Evolutionary conservation across 495 filamentous ascomycete genomes (phyloP).

Genomic region (Penicillium robsamsonii): DNA sequence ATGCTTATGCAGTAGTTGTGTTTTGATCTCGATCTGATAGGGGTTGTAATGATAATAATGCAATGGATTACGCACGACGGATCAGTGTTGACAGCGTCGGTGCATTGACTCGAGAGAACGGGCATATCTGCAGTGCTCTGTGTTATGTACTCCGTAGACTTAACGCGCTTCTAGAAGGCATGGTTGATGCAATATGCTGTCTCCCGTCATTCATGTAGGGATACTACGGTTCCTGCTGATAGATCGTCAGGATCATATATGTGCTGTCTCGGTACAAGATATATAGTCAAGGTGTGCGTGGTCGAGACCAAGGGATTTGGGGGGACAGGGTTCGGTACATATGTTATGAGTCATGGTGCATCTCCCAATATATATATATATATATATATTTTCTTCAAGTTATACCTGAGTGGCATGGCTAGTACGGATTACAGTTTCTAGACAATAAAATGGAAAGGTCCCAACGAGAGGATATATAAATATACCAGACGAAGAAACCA

Average conservation of each 20-base stretch:
- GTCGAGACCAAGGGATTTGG: no score
- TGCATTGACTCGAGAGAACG: slow-evolving; percentile 9
- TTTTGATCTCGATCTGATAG: not conserved
- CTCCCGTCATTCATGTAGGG: slow-evolving; percentile 13
- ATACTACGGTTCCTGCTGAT: slow-evolving; percentile 12
- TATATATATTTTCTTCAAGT: not conserved
- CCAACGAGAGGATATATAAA: not conserved
- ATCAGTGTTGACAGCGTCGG: slow-evolving; percentile 17
- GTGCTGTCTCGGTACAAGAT: not conserved
- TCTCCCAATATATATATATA: not conserved
- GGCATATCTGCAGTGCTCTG: slow-evolving; percentile 13
- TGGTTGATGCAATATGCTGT: slow-evolving; percentile 12
- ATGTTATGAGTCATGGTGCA: not conserved
- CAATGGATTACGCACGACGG: slow-evolving; percentile 22
- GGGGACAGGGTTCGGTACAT: not conserved
- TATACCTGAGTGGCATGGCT: not conserved
- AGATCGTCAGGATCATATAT: not conserved
- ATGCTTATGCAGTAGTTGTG: not conserved
- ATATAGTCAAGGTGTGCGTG: no score
- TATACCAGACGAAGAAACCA: not conserved
- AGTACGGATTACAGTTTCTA: not conserved
- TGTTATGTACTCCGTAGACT: slow-evolving; percentile 8
- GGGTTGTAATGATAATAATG: slow-evolving; percentile 12
- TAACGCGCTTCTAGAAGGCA: slow-evolving; percentile 11
- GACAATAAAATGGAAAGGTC: not conserved